These are phyloP conservation scores for Fusarium nematophilum DNA, from an alignment of 2,329 filamentous ascomycete genomes.

Conservation along the genomic window DNA sequence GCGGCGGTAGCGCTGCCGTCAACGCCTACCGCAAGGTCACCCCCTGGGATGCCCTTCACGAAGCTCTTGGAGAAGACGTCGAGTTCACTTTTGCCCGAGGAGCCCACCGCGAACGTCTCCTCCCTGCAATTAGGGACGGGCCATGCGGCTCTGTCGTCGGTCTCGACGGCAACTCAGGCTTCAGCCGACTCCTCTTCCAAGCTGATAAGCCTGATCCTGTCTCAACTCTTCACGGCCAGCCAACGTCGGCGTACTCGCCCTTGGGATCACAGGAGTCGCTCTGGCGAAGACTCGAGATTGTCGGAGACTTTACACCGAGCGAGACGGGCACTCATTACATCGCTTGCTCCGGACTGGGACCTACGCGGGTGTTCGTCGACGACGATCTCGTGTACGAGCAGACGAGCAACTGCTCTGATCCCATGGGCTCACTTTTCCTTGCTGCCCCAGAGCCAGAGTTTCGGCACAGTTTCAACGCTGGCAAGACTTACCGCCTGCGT, in stretches of 20 bases:
- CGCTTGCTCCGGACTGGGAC: constrained; percentile 44
- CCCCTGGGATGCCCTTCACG: constrained; percentile 45
- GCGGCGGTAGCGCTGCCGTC: constrained; percentile 47
- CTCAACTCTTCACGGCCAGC: constrained; percentile 30
- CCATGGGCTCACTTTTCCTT: constrained; percentile 46
- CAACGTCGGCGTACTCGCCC: constrained; percentile 38
- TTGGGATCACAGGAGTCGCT: constrained; percentile 41
- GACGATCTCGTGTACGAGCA: constrained; percentile 46
- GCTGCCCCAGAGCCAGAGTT: constrained; percentile 43
- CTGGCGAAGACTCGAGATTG: constrained; percentile 40
- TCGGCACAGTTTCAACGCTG: constrained; percentile 35
- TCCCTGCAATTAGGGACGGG: constrained; percentile 27
- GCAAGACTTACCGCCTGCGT: constrained; percentile 42
- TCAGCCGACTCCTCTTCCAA: constrained; percentile 42
- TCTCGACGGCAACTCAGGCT: constrained; percentile 45
- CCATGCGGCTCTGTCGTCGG: constrained; percentile 35
- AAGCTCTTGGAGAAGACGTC: constrained; percentile 33
- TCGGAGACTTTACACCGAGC: constrained; percentile 44
- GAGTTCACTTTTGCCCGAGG: constrained; percentile 41
- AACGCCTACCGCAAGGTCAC: constrained; percentile 48
- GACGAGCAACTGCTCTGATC: constrained; percentile 40
- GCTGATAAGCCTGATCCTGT: constrained; percentile 30
- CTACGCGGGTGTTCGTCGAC: constrained; percentile 41
- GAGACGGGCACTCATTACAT: constrained; percentile 46
- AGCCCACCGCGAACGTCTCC: constrained; percentile 33